These are phyloP conservation scores for Nicotiana attenuata DNA, from an alignment of 257 asterid genomes.

Conservation along the genomic window DNA sequence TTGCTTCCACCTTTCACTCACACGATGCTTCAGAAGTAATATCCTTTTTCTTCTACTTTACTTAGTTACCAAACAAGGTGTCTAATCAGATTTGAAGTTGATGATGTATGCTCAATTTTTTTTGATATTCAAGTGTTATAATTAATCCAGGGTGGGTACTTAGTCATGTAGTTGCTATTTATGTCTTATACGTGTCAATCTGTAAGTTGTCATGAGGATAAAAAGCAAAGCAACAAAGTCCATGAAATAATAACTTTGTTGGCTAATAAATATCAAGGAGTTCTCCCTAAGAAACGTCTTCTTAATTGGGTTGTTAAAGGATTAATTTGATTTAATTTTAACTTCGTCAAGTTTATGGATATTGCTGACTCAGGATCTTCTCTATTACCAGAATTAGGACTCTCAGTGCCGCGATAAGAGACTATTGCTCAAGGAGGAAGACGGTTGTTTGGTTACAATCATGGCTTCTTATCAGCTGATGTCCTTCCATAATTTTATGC, in stretches of 20 bases:
- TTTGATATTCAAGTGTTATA: neutral
- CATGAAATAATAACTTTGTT: neutral
- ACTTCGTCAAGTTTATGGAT: neutral
- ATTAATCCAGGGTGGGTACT: neutral
- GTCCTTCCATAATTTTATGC: neutral
- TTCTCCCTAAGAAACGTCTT: neutral
- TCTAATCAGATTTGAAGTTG: neutral
- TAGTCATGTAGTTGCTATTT: neutral
- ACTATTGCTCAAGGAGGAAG: constrained; percentile 28
- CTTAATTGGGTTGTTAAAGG: neutral
- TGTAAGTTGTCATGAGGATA: neutral
- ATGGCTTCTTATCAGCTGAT: neutral
- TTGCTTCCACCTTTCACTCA: neutral
- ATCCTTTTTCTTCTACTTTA: neutral
- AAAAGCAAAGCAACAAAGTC: neutral
- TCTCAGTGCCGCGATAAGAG: constrained; percentile 69
- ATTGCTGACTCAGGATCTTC: constrained; percentile 11
- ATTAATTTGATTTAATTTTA: neutral
- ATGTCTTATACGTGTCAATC: neutral
- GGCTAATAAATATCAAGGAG: neutral
- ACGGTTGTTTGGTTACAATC: constrained; percentile 9
- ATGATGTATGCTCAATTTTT: neutral
- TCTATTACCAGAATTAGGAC: constrained; percentile 61
- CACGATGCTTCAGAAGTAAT: neutral
- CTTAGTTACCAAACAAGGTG: neutral